phyloP scores from a whole-genome alignment of 148 eudicot species.

The Vaccinium corymbosum region DNA sequence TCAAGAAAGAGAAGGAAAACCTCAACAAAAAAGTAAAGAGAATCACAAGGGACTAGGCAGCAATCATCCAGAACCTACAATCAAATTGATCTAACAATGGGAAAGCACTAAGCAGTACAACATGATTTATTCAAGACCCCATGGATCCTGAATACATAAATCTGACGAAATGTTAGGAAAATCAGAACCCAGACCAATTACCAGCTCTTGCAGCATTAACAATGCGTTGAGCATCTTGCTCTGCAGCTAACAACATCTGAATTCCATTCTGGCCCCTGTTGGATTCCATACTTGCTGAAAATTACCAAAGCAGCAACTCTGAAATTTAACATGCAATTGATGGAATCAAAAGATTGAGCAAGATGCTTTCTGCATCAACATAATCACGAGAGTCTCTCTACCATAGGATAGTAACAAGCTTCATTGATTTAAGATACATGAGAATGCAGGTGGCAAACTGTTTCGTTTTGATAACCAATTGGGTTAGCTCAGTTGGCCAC shows the following conservation, averaged over 20 bases:
- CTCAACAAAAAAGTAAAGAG: background rate
- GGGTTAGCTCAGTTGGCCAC: background rate
- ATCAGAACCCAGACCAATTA: conserved; percentile 15
- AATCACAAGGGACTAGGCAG: background rate
- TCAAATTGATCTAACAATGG: background rate
- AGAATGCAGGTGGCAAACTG: background rate
- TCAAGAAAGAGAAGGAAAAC: background rate
- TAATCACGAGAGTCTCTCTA: background rate
- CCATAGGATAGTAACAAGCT: background rate
- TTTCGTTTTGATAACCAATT: background rate
- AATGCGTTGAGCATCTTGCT: conserved; percentile 89
- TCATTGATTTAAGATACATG: background rate
- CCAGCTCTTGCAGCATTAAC: conserved; percentile 75
- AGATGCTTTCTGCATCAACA: background rate
- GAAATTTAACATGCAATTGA: conserved; percentile 3
- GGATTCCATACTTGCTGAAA: conserved; percentile 48
- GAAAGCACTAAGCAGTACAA: background rate
- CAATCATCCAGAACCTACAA: conserved; percentile 3
- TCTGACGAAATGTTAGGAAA: background rate
- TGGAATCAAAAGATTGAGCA: conserved; percentile 10
- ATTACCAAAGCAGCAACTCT: conserved; percentile 1
- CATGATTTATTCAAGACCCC: background rate
- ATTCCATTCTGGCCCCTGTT: conserved; percentile 78
- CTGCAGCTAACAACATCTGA: conserved; percentile 77
- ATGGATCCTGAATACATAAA: background rate